Conservation (phyloP, 2,329 filamentous ascomycete species). For the Cladosporium colombiae region DNA sequence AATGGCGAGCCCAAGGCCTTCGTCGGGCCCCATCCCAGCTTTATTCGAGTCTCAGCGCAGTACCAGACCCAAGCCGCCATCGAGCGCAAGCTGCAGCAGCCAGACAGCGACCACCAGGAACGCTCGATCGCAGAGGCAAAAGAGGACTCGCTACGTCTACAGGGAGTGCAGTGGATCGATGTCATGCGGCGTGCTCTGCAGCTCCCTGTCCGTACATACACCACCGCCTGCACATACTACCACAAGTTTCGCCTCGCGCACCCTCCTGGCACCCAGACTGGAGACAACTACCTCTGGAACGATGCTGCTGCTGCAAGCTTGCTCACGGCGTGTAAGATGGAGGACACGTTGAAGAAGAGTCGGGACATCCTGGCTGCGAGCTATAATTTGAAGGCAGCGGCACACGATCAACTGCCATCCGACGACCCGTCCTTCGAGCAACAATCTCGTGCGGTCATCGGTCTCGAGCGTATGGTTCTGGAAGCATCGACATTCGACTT, state of each 20-base stretch:
- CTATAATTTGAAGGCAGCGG: conserved; percentile 75
- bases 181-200: conserved; percentile 76
- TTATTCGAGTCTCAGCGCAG: conserved; percentile 66
- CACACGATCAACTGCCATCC: conserved; percentile 68
- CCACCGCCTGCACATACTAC: conserved; percentile 88
- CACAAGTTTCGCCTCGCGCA: conserved; percentile 90
- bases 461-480: conserved; percentile 87
- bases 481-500: conserved; percentile 95
- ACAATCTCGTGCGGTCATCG: conserved; percentile 78
- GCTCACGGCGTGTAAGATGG: conserved; percentile 93
- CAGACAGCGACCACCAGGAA: conserved; percentile 66
- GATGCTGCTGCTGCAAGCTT: conserved; percentile 86
- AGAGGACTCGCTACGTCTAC: conserved; percentile 77
- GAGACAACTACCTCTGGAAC: conserved; percentile 76
- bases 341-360: conserved; percentile 97
- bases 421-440: conserved; percentile 85
- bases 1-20: conserved; percentile 35
- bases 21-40: conserved; percentile 60
- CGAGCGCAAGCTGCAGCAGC: conserved; percentile 61
- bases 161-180: conserved; percentile 87
- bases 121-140: conserved; percentile 52
- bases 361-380: conserved; percentile 87
- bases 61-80: conserved; percentile 83
- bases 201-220: conserved; percentile 88
- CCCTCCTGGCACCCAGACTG: conserved; percentile 46